Percentiles rank a stretch among this genome's conserved stretches.
These are phyloP conservation scores for Thraustochytrium sp. DNA, from an alignment of 352 stramenopile species.

Conservation along the genomic window DNA sequence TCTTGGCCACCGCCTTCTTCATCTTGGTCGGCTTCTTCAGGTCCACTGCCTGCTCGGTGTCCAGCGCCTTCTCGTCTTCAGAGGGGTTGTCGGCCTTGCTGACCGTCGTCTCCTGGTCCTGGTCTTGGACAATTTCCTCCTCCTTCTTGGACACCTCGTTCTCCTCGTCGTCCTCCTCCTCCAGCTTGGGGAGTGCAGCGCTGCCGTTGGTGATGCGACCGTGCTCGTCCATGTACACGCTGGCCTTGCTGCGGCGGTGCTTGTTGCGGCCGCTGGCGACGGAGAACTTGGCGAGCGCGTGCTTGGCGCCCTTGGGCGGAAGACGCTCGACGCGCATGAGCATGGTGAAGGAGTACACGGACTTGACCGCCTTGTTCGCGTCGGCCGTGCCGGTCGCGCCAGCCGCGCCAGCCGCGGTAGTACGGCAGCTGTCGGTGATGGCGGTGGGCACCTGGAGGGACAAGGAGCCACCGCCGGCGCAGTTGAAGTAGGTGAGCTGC, in stretches of 20 bases:
- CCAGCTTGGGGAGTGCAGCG: not conserved
- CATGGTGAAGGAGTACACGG: constrained; percentile 13
- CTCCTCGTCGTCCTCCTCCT: not conserved
- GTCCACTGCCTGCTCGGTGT: not conserved
- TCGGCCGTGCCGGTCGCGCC: no score
- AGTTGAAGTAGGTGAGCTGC: constrained; percentile 44
- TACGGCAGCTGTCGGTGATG: not conserved
- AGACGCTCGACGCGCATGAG: constrained; percentile 41
- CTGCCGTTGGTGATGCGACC: constrained; percentile 40
- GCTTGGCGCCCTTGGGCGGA: not conserved
- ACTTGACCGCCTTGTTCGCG: not conserved
- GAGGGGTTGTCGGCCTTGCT: no score
- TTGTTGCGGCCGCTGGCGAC: not conserved
- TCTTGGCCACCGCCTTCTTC: not conserved
- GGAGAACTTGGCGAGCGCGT: constrained; percentile 42
- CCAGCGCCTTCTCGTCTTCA: not conserved
- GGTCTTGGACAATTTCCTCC: not conserved
- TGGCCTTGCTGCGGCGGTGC: constrained; percentile 37
- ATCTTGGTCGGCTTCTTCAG: not conserved
- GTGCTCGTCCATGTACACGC: constrained; percentile 46
- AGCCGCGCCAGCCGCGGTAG: not conserved
- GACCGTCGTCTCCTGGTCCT: not conserved
- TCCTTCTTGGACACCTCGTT: not conserved
- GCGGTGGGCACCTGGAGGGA: constrained; percentile 38
- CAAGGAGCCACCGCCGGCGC: constrained; percentile 1